These are phyloP conservation scores for Pochonia chlamydosporia DNA, from an alignment of 2,329 filamentous ascomycete species.

Conservation along the genomic window DNA sequence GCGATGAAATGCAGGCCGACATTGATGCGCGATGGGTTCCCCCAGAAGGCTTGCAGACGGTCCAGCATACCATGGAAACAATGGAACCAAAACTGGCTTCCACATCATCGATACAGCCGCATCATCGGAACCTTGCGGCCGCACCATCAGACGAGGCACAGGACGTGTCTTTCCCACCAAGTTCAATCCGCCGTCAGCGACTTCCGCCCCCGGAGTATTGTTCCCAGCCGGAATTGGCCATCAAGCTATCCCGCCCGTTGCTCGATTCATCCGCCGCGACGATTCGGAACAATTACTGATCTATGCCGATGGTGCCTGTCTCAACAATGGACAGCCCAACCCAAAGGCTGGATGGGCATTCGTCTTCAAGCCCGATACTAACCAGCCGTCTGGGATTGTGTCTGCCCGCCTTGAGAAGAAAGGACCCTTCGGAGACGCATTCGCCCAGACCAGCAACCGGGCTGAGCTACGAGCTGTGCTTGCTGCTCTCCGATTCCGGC, in stretches of 20 bases:
- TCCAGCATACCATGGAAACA: too few species aligned
- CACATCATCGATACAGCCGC: too few species aligned
- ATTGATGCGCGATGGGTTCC: too few species aligned
- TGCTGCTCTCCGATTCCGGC: slow-evolving; percentile 2
- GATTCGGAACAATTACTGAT: slow-evolving; percentile 25
- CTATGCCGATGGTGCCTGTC: slow-evolving; percentile 39
- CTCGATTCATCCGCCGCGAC: slow-evolving; percentile 10
- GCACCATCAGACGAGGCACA: slow-evolving; percentile 8
- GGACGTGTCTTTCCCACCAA: slow-evolving; percentile 11
- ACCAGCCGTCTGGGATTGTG: neutral
- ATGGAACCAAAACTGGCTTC: too few species aligned
- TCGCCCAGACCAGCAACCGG: slow-evolving; percentile 38
- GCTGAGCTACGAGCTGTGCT: slow-evolving; percentile 6
- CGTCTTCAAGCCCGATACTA: slow-evolving; percentile 14
- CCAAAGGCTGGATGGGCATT: slow-evolving; percentile 35
- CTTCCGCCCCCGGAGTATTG: slow-evolving; percentile 4
- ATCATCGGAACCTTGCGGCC: too few species aligned
- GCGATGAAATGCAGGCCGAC: too few species aligned
- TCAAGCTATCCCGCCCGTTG: neutral
- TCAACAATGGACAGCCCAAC: slow-evolving; percentile 31
- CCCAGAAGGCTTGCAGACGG: too few species aligned
- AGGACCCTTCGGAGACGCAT: slow-evolving; percentile 32
- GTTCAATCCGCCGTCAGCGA: slow-evolving; percentile 9
- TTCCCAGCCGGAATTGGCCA: slow-evolving; percentile 1
- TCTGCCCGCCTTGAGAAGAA: slow-evolving; percentile 32